Conservation (phyloP, 768 basidiomycete species). For the Lactifluus echinatus region DNA sequence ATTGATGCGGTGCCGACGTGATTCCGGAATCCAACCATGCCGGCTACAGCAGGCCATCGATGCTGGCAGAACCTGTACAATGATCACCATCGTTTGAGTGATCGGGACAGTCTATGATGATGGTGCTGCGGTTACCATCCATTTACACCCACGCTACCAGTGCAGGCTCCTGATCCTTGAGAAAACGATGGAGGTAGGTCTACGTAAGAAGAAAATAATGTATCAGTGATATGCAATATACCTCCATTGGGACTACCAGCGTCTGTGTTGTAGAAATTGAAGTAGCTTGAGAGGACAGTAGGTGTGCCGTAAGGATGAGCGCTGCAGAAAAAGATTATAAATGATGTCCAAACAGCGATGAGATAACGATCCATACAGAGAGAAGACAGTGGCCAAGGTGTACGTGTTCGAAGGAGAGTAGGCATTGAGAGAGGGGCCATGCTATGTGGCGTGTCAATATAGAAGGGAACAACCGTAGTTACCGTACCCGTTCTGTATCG, state of each 20-base stretch:
- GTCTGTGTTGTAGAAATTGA: slow-evolving; percentile 38
- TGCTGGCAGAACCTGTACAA: slow-evolving; percentile 48
- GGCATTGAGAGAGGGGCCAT: slow-evolving; percentile 44
- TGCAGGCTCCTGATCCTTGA: slow-evolving; percentile 42
- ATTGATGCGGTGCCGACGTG: slow-evolving; percentile 43
- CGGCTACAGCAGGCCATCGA: slow-evolving; percentile 45
- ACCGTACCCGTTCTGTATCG: slow-evolving; percentile 51
- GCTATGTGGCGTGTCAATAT: slow-evolving; percentile 25
- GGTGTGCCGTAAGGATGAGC: slow-evolving; percentile 63
- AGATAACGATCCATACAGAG: slow-evolving; percentile 29
- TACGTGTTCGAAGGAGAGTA: slow-evolving; percentile 62
- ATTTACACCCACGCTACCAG: slow-evolving; percentile 39
- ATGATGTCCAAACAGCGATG: not conserved
- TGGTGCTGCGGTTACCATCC: slow-evolving; percentile 33
- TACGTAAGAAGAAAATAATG: not conserved
- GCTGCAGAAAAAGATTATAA: slow-evolving; percentile 2
- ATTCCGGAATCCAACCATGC: slow-evolving; percentile 57
- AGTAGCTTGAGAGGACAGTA: slow-evolving; percentile 51
- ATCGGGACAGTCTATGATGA: not conserved
- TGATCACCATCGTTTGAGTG: too few species aligned
- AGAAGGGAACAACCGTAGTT: not conserved
- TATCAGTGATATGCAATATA: slow-evolving; percentile 8
- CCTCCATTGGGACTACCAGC: slow-evolving; percentile 55
- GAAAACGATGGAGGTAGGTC: not conserved
- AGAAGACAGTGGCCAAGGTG: slow-evolving; percentile 50